Evolutionary conservation across 2,329 filamentous ascomycete species (phyloP), one percentile per base, ranked within the genome.

Genomic region (Ceratocystiopsis sp.): DNA sequence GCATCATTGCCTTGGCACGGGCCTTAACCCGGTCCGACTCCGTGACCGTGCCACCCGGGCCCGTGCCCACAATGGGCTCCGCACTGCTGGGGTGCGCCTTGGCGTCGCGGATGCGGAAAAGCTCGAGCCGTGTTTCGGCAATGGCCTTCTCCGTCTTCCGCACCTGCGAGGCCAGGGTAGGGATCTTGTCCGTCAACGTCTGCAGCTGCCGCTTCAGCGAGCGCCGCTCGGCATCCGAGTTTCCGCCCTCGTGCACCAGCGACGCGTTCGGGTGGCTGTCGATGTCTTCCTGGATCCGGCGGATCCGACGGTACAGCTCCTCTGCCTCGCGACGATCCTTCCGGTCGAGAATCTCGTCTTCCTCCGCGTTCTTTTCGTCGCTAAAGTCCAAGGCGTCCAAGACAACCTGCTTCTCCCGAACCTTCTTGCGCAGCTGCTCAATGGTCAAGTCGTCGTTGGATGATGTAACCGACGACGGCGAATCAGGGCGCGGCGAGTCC

Each of bases 1-100:
- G 89, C 91, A 98, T 98, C 78, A 95, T 93, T 35, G 89, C 89
- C 63, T 87, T 93, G 32, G 91, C 89, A 52, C 87, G 78, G 34
- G 91, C 91, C 66, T 95, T 96, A 51, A 96, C 74, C 43, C 89
- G 78, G 61, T 98, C 91, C 4, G 85, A 82, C 61, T 98, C 91
- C 0, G 91, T 98, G 37, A 98, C 76, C 38, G 76, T 65, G 42
- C 91, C 91, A 37, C 89, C 89, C 45, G 87, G 89, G 11, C 91
- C 91, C 48, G 89, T 96, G 38, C 91, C 91, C 46, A 96, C 75
- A 49, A 98, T 85, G 29, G 78, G 71, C 17, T 81, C 69, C 11
- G 84, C 80, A 55, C 81, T 84, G 50, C 78, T 73, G 3, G 91
- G 91, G 57, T 96, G 75, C 3, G 84, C 84, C 61, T 95, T 96